Base-by-base conservation (phyloP, 495 filamentous ascomycete genomes). In the Aspergillus steynii region DNA sequence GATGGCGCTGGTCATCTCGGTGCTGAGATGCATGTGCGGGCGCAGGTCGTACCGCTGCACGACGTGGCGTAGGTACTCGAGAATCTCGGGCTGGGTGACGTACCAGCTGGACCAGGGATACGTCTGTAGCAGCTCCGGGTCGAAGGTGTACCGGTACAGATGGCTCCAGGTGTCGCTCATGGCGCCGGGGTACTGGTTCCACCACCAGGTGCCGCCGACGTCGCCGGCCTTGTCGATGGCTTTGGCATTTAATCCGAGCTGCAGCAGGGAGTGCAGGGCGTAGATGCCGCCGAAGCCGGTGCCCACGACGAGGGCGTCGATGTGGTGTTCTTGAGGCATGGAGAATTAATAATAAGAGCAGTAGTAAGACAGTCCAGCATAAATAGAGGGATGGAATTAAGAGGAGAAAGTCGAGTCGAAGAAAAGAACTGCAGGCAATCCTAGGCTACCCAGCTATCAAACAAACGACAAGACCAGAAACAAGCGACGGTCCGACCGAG, bases 281-380 rank as follows among this genome's bases (percentile, higher is more conserved):
- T 76, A 80, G 42, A 75, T 67, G 0, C 79, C 70, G 5, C 74
- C 71, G 48, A 85, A 84, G 9, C 83, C 83, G 20, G 77, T 77
- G 8, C 83, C 84, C 14, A 86, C 80, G 49, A 85, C 73, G 29
- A 86, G 71, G 47, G 74, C 78, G 59, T 86, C 83, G 46, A 81
- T 59, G 29, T 80, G 34, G 10, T 62, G 53, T 56, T 63, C 61
- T 29, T 32, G 47, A 10, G 61, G 8, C 56, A 59, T 63, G 37
- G 37, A 15, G 12, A 14, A 37, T 5, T 7, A 14, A 12, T 3
- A 12, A 12, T 42, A 4, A 3, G 12, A 42, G 37, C 9, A 34
- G 5, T 9, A 34, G 31, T 34, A 34, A 7, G 31, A 34, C 31
- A 42, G 37, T 14, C 4, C 5, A 42, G 37, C 7, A 20, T 42